These are phyloP conservation scores for Rhizopus sp. DNA, from an alignment of 371 early-diverging fungal species.

Conservation along the genomic window DNA sequence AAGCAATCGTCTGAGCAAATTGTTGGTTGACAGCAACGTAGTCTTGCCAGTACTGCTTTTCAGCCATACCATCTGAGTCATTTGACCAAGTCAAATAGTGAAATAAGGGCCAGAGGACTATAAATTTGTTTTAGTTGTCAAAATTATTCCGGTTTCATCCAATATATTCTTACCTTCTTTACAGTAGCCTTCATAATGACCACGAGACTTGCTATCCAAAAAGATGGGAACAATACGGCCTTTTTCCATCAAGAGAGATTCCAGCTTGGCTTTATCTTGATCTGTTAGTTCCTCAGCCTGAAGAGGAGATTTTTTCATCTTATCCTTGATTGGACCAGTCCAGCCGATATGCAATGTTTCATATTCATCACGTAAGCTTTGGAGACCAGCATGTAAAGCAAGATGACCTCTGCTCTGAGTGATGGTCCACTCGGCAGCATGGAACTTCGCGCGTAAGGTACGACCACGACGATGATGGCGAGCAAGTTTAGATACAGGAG, in stretches of 20 bases:
- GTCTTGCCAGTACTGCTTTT: constrained; percentile 82
- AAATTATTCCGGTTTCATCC: no score
- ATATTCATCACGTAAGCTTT: constrained; percentile 50
- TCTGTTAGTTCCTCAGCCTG: constrained; percentile 33
- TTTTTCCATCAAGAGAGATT: constrained; percentile 47
- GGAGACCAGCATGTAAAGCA: constrained; percentile 76
- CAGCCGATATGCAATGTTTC: constrained; percentile 74
- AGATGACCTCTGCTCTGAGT: constrained; percentile 68
- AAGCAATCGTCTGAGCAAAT: constrained; percentile 83
- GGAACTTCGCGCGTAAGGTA: constrained; percentile 40
- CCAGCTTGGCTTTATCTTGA: constrained; percentile 44
- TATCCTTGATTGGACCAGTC: constrained; percentile 60
- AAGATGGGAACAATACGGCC: constrained; percentile 76
- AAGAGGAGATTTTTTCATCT: constrained; percentile 33
- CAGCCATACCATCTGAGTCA: constrained; percentile 63
- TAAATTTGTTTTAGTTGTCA: no score
- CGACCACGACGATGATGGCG: constrained; percentile 43
- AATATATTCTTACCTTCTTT: constrained; percentile 66
- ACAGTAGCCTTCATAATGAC: constrained; percentile 92
- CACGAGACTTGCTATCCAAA: constrained; percentile 70
- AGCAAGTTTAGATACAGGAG: constrained; percentile 40
- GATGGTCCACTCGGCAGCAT: constrained; percentile 37
- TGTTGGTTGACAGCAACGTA: constrained; percentile 87
- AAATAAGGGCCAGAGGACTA: constrained; percentile 96
- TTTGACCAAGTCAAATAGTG: constrained; percentile 93